These are phyloP conservation scores for Pseudogymnoascus sp. DNA, from an alignment of 2,329 filamentous ascomycete species.

Conservation along the genomic window DNA sequence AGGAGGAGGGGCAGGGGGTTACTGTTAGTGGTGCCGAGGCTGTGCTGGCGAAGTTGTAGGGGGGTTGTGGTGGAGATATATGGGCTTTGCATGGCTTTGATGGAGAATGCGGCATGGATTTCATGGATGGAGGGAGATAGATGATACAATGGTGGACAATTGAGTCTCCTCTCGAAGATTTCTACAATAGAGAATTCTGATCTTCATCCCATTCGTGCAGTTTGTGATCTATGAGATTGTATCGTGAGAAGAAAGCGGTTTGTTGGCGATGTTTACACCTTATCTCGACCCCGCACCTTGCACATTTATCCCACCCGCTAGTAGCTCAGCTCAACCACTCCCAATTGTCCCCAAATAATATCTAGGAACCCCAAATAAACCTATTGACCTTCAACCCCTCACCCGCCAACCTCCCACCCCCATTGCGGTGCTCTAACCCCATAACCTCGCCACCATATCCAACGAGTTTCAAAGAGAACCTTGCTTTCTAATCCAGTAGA, in stretches of 20 bases:
- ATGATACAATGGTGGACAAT: not conserved
- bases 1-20: conserved; percentile 39
- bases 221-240: not conserved
- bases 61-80: not conserved
- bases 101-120: not conserved
- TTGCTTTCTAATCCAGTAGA: too few species aligned
- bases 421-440: too few species aligned
- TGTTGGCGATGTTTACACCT: too few species aligned
- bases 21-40: conserved; percentile 27
- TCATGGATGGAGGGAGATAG: not conserved
- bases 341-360: not conserved
- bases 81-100: not conserved
- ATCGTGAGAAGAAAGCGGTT: not conserved
- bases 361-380: not conserved
- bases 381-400: too few species aligned
- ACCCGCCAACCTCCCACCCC: too few species aligned
- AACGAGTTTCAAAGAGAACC: too few species aligned
- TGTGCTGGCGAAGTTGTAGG: conserved; percentile 17
- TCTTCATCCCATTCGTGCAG: not conserved
- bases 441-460: too few species aligned
- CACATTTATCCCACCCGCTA: too few species aligned
- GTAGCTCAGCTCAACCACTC: too few species aligned
- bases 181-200: not conserved
- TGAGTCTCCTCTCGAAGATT: not conserved
- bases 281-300: too few species aligned